Conservation (phyloP, 345 rosid genomes). For the Populus davidiana region DNA sequence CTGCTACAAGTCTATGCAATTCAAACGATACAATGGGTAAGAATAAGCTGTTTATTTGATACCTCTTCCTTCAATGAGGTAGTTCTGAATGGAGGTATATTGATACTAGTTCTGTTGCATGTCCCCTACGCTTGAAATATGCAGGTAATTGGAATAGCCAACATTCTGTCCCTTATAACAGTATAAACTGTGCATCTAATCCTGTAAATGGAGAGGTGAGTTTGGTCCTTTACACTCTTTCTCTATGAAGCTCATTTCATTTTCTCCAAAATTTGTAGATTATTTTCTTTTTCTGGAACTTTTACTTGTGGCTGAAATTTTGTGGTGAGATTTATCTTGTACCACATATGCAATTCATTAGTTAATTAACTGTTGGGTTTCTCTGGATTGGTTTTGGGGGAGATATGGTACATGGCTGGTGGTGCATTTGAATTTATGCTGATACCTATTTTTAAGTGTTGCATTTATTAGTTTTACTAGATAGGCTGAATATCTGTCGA, state of each 20-base stretch:
- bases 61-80: conserved; percentile 12
- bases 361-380: not conserved
- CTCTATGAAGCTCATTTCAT: not conserved
- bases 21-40: conserved; percentile 36
- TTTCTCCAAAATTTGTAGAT: not conserved
- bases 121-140: conserved; percentile 14
- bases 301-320: not conserved
- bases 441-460: not conserved
- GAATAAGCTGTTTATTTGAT: not conserved
- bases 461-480: not conserved
- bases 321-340: too few relatives aligned
- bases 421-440: not conserved
- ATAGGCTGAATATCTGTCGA: not conserved
- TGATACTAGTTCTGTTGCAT: conserved; percentile 12
- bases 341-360: not conserved
- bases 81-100: conserved; percentile 5
- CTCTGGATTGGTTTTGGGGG: not conserved
- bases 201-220: conserved; percentile 37
- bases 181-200: conserved; percentile 12
- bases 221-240: conserved; percentile 8
- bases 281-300: not conserved
- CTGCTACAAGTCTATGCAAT: conserved; percentile 22
- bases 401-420: not conserved
- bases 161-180: conserved; percentile 19
- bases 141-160: conserved; percentile 34